Conservation (phyloP, 2,329 filamentous ascomycete genomes). For the Fusarium buharicum region DNA sequence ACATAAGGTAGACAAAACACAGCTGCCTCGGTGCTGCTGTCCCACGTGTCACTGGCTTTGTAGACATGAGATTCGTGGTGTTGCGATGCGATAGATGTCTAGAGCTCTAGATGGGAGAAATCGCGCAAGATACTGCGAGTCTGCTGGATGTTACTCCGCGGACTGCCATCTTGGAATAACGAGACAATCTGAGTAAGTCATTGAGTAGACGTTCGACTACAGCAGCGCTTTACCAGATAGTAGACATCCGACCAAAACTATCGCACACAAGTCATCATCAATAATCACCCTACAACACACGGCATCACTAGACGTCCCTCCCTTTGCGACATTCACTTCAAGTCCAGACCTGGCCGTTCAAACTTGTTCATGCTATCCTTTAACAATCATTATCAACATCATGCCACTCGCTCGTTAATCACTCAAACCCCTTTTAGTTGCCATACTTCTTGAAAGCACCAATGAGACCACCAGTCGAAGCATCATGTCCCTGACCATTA, state of each 20-base stretch:
- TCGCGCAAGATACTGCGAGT: constrained; percentile 17
- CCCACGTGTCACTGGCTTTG: constrained; percentile 15
- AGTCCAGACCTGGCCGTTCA: constrained; percentile 5
- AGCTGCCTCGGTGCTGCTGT: constrained; percentile 7
- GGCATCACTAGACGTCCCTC: neutral
- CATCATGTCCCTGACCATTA: constrained; percentile 79
- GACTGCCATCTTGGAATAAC: constrained; percentile 3
- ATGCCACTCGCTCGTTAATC: constrained; percentile 25
- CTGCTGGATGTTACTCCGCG: neutral
- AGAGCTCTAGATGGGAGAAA: constrained; percentile 11
- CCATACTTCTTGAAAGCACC: constrained; percentile 87
- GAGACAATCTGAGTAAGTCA: neutral
- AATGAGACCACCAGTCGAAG: constrained; percentile 88
- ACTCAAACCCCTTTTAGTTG: constrained; percentile 52
- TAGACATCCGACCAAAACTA: neutral
- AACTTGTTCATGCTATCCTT: constrained; percentile 35
- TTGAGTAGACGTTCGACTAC: neutral
- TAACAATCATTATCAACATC: constrained; percentile 35
- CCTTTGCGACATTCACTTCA: neutral
- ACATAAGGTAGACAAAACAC: neutral
- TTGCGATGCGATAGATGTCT: constrained; percentile 4
- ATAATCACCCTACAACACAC: neutral
- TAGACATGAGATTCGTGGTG: constrained; percentile 4
- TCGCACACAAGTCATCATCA: neutral
- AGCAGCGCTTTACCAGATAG: neutral